These are phyloP conservation scores for Plectranthus barbatus DNA, from an alignment of 257 asterid genomes.

Conservation along the genomic window DNA sequence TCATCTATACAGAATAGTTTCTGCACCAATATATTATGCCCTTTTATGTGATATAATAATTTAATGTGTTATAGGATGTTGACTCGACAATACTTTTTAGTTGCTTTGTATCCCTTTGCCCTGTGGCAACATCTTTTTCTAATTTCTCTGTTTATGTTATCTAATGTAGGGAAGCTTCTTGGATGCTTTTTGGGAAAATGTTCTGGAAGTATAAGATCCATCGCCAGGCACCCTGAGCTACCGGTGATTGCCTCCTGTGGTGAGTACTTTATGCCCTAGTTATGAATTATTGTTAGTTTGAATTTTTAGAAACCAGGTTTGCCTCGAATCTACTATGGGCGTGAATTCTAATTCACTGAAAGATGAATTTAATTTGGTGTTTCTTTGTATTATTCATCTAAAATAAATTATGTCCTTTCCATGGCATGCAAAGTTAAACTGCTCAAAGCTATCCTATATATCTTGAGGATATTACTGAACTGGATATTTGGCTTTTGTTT, in stretches of 20 bases:
- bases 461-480: slow-evolving; percentile 12
- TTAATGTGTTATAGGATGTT: not conserved
- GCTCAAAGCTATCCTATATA: not conserved
- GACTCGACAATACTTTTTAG: not conserved
- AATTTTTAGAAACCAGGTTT: not conserved
- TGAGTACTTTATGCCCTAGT: slow-evolving; percentile 24
- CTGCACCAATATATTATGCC: not conserved
- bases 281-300: not conserved
- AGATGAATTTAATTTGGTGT: not conserved
- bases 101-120: not conserved
- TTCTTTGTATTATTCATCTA: not conserved
- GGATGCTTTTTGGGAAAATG: slow-evolving; percentile 91
- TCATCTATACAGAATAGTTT: not conserved
- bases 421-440: not conserved
- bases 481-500: slow-evolving; percentile 15
- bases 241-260: slow-evolving; percentile 96
- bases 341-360: not conserved
- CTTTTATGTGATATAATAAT: not conserved
- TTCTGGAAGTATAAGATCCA: slow-evolving; percentile 87
- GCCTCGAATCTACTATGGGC: not conserved
- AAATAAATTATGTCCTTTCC: not conserved
- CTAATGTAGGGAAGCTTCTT: slow-evolving; percentile 61
- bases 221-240: slow-evolving; percentile 66
- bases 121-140: not conserved
- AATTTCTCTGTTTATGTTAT: not conserved